A percentile compares a stretch with the other conserved stretches of the same genome.
Evolutionary conservation across 2,329 filamentous ascomycete genomes (phyloP).

Genomic region (Alternaria brassicae): DNA sequence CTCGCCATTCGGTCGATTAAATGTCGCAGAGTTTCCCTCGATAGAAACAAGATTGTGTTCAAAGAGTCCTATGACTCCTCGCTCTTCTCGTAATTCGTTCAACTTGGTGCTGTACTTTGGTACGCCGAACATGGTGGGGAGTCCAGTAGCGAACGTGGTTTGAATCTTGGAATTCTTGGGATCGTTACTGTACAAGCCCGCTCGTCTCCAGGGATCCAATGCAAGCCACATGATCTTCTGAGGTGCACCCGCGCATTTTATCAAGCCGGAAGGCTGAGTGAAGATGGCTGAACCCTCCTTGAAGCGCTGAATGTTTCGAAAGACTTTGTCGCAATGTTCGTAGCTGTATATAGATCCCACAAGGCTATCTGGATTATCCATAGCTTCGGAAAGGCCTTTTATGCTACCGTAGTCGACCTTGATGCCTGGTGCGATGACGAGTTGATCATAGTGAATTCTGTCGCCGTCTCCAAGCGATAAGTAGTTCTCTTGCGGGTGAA

Average conservation of each 20-base stretch:
- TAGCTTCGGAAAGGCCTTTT: slow-evolving; percentile 44
- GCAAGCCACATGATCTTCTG: slow-evolving; percentile 54
- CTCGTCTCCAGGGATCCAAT: slow-evolving; percentile 46
- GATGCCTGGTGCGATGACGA: slow-evolving; percentile 64
- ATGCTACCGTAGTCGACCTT: slow-evolving; percentile 37
- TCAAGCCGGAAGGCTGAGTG: slow-evolving; percentile 47
- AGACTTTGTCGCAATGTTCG: slow-evolving; percentile 48
- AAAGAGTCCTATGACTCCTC: slow-evolving; percentile 49
- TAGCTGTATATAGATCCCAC: slow-evolving; percentile 51
- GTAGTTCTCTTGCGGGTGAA: slow-evolving; percentile 64
- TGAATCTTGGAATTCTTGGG: slow-evolving; percentile 37
- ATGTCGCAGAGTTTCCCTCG: slow-evolving; percentile 47
- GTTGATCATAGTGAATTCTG: slow-evolving; percentile 66
- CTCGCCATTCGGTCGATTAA: slow-evolving; percentile 33
- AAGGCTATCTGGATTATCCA: slow-evolving; percentile 39
- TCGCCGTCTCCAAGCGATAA: slow-evolving; percentile 64
- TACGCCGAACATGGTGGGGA: slow-evolving; percentile 51
- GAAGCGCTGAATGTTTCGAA: slow-evolving; percentile 38
- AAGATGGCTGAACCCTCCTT: slow-evolving; percentile 47
- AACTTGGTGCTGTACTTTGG: slow-evolving; percentile 49
- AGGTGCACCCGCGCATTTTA: slow-evolving; percentile 51
- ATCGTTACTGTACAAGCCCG: slow-evolving; percentile 41
- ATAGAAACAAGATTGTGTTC: slow-evolving; percentile 48
- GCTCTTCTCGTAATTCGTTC: slow-evolving; percentile 43
- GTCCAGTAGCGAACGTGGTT: slow-evolving; percentile 49